Conservation (phyloP, 805 yeast species). For the Teunomyces stri region DNA sequence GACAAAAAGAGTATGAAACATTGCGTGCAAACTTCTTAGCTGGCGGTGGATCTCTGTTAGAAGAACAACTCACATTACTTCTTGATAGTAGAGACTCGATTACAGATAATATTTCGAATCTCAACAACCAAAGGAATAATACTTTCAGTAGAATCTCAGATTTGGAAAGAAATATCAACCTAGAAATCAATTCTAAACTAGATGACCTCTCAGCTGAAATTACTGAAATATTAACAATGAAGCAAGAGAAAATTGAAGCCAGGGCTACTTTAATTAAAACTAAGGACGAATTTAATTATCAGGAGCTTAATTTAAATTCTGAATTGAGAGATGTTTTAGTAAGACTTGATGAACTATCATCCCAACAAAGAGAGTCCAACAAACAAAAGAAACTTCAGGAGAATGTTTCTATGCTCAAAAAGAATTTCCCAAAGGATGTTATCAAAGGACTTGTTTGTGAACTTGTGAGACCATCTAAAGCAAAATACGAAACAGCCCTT, state of each 20-base stretch:
- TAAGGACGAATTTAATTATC: slow-evolving; percentile 36
- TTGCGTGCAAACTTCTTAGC: slow-evolving; percentile 57
- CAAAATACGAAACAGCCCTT: slow-evolving; percentile 70
- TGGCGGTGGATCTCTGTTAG: slow-evolving; percentile 55
- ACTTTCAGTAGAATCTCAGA: slow-evolving; percentile 40
- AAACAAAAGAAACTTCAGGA: slow-evolving; percentile 71
- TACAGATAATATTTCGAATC: slow-evolving; percentile 21
- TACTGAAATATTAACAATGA: slow-evolving; percentile 27
- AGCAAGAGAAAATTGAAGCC: slow-evolving; percentile 22
- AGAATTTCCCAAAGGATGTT: slow-evolving; percentile 66
- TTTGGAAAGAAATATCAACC: slow-evolving; percentile 32
- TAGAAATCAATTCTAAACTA: slow-evolving; percentile 36
- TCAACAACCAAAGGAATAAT: slow-evolving; percentile 29
- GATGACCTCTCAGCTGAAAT: slow-evolving; percentile 28
- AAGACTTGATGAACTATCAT: slow-evolving; percentile 68
- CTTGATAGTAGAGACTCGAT: slow-evolving; percentile 45
- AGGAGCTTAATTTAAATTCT: slow-evolving; percentile 62
- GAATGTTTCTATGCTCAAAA: slow-evolving; percentile 63
- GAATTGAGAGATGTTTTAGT: slow-evolving; percentile 58
- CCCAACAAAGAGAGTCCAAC: slow-evolving; percentile 71
- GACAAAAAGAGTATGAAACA: slow-evolving; percentile 53
- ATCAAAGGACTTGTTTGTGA: slow-evolving; percentile 81
- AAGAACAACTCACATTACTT: slow-evolving; percentile 46
- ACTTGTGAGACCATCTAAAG: slow-evolving; percentile 71
- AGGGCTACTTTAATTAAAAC: slow-evolving; percentile 28